Percentiles rank a stretch among this genome's conserved stretches.
phyloP scores from a whole-genome alignment of 164 flowering plant genomes.

The Chimonanthus praecox region DNA sequence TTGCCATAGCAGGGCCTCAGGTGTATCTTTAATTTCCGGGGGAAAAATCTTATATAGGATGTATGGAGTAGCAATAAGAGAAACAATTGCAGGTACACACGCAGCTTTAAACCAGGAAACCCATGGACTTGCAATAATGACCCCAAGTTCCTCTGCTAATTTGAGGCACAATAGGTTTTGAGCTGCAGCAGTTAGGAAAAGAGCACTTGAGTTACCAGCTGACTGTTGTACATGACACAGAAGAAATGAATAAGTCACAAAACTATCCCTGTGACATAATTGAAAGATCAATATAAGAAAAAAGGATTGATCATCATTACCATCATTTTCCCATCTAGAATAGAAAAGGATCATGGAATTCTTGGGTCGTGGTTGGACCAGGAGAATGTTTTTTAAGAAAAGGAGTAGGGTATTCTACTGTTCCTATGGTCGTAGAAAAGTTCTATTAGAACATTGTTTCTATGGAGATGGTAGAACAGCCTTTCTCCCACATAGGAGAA shows the following conservation, averaged over 20 bases:
- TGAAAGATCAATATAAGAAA: constrained; percentile 1
- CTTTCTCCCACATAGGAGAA: no score
- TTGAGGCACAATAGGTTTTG: constrained; percentile 90
- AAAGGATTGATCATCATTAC: no score
- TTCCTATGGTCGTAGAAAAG: no score
- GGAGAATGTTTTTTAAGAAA: no score
- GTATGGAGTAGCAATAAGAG: constrained; percentile 67
- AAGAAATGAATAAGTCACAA: constrained; percentile 22
- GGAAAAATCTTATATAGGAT: constrained; percentile 80
- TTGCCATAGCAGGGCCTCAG: constrained; percentile 92
- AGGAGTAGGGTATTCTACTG: no score
- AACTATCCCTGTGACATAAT: background rate
- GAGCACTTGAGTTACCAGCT: constrained; percentile 92
- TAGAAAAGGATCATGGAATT: background rate
- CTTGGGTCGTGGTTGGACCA: background rate
- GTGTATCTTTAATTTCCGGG: constrained; percentile 85
- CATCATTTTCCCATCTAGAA: no score
- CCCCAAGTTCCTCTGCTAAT: constrained; percentile 93
- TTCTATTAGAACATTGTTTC: no score
- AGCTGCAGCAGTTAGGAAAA: constrained; percentile 98
- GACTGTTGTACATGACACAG: constrained; percentile 48
- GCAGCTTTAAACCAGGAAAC: constrained; percentile 91
- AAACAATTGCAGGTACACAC: constrained; percentile 69
- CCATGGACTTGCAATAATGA: constrained; percentile 77
- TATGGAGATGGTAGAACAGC: no score